Base-by-base conservation (phyloP, 805 yeast genomes). In the Dipodascus albidus region DNA sequence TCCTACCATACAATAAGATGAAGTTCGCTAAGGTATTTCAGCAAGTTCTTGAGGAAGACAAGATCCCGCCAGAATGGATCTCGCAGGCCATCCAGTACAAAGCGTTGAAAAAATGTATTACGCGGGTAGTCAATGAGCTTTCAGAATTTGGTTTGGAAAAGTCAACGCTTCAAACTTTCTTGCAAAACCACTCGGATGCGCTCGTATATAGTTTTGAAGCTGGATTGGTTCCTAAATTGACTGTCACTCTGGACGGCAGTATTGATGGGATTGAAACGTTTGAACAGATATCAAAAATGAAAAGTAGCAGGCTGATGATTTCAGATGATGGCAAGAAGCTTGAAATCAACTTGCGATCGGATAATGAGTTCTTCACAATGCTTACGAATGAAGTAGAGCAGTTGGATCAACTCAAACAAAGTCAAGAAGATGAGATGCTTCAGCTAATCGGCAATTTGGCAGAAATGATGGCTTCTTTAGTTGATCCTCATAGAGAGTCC, bases 11-110 rank as follows among this genome's bases (percentile, higher is more conserved):
- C n/a, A 11, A 38, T 21, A 47, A 8, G 8, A 85, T 85, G 91
- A 85, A 85, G 74, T 85, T 85, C 64, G 90, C 87, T 2, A 85
- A 85, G 64, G 75, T 78, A 3, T 77, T 82, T 54, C 84, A 85
- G 62, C 79, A 82, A 59, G 76, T 81, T 1, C 72, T 85, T 22
- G 71, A 71, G 38, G 82, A 77, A 53, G 83, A 81, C 50, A 74
- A 76, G 1, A 71, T 84, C 15, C 91, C 91, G 3, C 72, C 70
- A 23, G 83, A 79, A 21, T 85, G 93, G 93, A 69, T 77, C 0
- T 75, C 72, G 24, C 76, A 79, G 3, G 86, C 89, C 14, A 83
- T 85, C 49, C 86, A 83, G 58, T 85, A 85, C 64, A 85, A 85
- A 64, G 75, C 80, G 2, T 65, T 85, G 54, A 85, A 85, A 63